Evolutionary conservation across 73 alveolate genomes (phyloP).

Genomic region (Symbiodinium pilosum): DNA sequence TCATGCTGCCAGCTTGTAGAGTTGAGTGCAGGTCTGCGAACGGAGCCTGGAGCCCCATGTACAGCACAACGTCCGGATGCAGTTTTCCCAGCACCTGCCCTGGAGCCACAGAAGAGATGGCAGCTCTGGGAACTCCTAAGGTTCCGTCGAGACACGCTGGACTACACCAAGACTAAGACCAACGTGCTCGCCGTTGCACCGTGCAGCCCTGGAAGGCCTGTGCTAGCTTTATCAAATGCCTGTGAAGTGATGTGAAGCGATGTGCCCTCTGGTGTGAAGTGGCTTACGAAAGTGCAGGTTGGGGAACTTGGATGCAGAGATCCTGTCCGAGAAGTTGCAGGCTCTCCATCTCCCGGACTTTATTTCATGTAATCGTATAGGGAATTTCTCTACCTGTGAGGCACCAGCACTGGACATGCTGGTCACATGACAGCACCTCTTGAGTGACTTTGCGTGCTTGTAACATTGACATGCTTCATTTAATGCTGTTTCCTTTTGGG

Average conservation of each 20-base stretch:
- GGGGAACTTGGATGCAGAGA: not conserved
- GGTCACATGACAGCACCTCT: not conserved
- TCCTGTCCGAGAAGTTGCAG: constrained; percentile 69
- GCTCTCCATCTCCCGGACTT: no score
- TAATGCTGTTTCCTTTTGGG: not conserved
- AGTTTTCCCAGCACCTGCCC: not conserved
- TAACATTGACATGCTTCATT: no score
- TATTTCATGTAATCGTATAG: no score
- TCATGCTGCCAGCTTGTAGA: not conserved
- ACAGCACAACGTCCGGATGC: constrained; percentile 86
- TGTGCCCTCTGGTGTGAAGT: no score
- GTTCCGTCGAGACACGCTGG: constrained; percentile 71
- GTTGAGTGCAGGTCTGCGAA: constrained; percentile 38
- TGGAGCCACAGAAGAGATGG: not conserved
- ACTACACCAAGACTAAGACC: constrained; percentile 82
- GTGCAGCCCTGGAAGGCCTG: constrained; percentile 82
- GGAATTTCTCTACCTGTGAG: no score
- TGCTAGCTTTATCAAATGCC: not conserved
- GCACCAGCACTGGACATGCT: constrained; percentile 63
- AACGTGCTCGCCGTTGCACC: constrained; percentile 35
- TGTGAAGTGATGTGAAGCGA: no score
- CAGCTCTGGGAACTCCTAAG: not conserved
- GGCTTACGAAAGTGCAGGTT: no score
- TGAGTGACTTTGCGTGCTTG: not conserved
- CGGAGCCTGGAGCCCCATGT: constrained; percentile 58